These are phyloP conservation scores for Colletotrichum horii DNA, from an alignment of 2,329 filamentous ascomycete genomes.

Conservation along the genomic window DNA sequence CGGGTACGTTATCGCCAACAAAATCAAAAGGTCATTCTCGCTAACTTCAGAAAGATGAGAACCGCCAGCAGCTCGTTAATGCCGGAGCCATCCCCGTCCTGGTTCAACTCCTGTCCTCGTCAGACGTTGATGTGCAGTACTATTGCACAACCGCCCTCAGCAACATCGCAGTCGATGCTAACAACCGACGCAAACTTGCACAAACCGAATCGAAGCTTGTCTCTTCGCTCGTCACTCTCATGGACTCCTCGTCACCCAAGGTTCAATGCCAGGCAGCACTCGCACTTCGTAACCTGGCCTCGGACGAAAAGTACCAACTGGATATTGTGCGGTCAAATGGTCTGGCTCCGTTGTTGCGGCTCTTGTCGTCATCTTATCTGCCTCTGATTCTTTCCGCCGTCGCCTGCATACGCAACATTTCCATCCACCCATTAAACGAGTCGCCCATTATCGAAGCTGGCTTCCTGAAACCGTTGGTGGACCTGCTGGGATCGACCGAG, in stretches of 20 bases:
- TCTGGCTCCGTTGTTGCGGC: constrained; percentile 81
- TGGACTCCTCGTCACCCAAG: constrained; percentile 97
- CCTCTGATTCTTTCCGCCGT: constrained; percentile 96
- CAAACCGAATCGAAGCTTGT: constrained; percentile 91
- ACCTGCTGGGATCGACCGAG: constrained; percentile 91
- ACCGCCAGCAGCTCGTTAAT: constrained; percentile 95
- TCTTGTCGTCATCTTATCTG: constrained; percentile 93
- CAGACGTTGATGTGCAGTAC: constrained; percentile 97
- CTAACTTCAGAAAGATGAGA: constrained; percentile 72
- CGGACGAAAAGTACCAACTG: constrained; percentile 97
- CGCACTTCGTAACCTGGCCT: constrained; percentile 91
- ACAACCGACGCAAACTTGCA: constrained; percentile 88
- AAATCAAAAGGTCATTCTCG: background rate
- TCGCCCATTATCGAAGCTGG: constrained; percentile 98
- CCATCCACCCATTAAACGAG: constrained; percentile 96
- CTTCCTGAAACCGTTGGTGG: constrained; percentile 91
- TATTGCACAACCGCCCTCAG: constrained; percentile 98
- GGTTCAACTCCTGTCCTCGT: constrained; percentile 89
- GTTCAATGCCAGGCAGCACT: constrained; percentile 97
- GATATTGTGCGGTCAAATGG: constrained; percentile 94
- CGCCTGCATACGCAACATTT: constrained; percentile 98
- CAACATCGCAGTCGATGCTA: constrained; percentile 95
- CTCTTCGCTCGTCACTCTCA: constrained; percentile 91
- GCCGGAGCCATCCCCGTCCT: constrained; percentile 97
- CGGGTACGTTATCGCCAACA: constrained; percentile 64